Percentiles rank a stretch among this genome's conserved stretches.
phyloP scores from a whole-genome alignment of 2,329 filamentous ascomycete species.

The Trichoderma simmonsii region DNA sequence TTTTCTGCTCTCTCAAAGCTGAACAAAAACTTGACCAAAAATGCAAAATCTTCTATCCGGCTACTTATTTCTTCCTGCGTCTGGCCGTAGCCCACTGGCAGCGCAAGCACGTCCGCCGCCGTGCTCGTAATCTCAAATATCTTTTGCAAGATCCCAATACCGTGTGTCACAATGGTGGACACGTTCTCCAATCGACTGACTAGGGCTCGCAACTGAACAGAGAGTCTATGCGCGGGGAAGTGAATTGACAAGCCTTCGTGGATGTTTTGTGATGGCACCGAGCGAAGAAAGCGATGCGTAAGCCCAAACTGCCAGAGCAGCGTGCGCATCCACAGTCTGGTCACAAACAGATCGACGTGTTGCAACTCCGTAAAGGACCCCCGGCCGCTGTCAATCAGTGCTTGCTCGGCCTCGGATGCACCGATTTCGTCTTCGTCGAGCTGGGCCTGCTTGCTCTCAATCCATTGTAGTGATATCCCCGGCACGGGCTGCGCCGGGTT shows the following conservation, averaged over 20 bases:
- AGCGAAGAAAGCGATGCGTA: constrained; percentile 38
- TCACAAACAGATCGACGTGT: constrained; percentile 40
- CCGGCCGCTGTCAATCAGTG: constrained; percentile 26
- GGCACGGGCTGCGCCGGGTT: constrained; percentile 23
- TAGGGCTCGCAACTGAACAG: constrained; percentile 38
- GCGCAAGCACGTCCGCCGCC: constrained; percentile 55
- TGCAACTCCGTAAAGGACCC: constrained; percentile 38
- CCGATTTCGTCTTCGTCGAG: constrained; percentile 38
- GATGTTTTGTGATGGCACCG: constrained; percentile 30
- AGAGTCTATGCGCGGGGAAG: constrained; percentile 39
- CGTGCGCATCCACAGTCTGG: constrained; percentile 41
- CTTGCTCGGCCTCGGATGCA: constrained; percentile 29
- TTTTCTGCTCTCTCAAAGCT: constrained; percentile 46
- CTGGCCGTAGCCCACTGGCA: constrained; percentile 41
- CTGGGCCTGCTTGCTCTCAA: constrained; percentile 40
- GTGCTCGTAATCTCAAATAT: constrained; percentile 60
- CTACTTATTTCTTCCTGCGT: constrained; percentile 43
- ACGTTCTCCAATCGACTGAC: constrained; percentile 35
- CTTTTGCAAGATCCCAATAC: constrained; percentile 55
- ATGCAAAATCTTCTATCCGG: constrained; percentile 52
- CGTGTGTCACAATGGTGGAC: constrained; percentile 51
- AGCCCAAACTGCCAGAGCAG: constrained; percentile 42
- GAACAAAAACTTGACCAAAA: constrained; percentile 49
- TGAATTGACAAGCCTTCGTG: constrained; percentile 40
- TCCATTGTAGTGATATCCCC: constrained; percentile 37